Evolutionary conservation across 495 filamentous ascomycete species (phyloP).

Genomic region (Hypoxylon lienhwacheense): DNA sequence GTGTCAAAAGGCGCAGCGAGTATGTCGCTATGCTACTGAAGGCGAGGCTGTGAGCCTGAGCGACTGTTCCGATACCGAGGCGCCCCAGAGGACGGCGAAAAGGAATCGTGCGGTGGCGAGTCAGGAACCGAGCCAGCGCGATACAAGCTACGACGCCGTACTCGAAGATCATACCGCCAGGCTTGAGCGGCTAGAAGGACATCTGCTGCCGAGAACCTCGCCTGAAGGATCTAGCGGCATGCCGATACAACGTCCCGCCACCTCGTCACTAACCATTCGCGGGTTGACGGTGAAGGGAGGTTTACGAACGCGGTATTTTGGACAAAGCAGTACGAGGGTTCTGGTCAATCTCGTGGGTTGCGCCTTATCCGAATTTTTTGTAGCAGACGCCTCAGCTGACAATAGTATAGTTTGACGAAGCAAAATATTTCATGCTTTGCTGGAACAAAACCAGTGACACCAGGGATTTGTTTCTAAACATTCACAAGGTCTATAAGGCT

Average conservation of each 20-base stretch:
- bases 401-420: constrained; percentile 43
- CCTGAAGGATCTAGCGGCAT: constrained; percentile 23
- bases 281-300: constrained; percentile 41
- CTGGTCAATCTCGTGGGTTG: constrained; percentile 43
- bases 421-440: constrained; percentile 41
- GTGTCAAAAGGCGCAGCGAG: constrained; percentile 55
- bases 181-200: constrained; percentile 41
- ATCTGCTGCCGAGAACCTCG: constrained; percentile 32
- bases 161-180: constrained; percentile 40
- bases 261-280: constrained; percentile 38
- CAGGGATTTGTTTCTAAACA: constrained; percentile 34
- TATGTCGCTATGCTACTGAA: constrained; percentile 42
- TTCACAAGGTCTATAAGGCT: constrained; percentile 39
- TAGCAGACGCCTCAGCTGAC: constrained; percentile 3
- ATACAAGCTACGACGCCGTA: constrained; percentile 18
- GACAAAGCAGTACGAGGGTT: constrained; percentile 38
- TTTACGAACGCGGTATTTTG: constrained; percentile 40
- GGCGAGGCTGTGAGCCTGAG: constrained; percentile 38
- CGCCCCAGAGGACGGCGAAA: constrained; percentile 38
- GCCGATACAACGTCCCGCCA: constrained; percentile 23
- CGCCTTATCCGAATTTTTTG: not conserved
- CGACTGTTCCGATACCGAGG: constrained; percentile 42
- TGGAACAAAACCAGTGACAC: constrained; percentile 35
- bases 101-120: constrained; percentile 27
- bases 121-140: constrained; percentile 20